phyloP scores from a whole-genome alignment of 371 early-diverging fungal genomes.

The Mortierella sp. region DNA sequence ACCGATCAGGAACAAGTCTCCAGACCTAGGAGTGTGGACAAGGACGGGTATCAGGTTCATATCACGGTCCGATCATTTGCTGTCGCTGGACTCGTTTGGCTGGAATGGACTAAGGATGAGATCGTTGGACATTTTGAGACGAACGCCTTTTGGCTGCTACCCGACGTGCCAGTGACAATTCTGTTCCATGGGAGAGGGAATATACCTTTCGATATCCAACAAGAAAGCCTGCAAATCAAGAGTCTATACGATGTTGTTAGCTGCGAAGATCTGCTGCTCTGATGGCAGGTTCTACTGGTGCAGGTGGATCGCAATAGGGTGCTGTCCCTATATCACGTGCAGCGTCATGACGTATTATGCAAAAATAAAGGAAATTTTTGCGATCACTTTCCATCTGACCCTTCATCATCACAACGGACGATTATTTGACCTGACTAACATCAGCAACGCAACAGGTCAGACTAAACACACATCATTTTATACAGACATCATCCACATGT shows the following conservation, averaged over 20 bases:
- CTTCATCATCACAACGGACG: background rate
- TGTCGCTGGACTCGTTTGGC: conserved; percentile 29
- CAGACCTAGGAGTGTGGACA: background rate
- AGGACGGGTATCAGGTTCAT: background rate
- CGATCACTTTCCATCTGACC: no score
- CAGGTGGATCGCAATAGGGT: no score
- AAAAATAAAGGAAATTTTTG: no score
- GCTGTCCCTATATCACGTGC: no score
- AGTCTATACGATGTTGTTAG: conserved; percentile 19
- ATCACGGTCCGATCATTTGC: conserved; percentile 13
- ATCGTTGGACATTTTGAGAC: conserved; percentile 30
- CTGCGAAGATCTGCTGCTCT: background rate
- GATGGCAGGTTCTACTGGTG: background rate
- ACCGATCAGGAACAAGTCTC: no score
- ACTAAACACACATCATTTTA: background rate
- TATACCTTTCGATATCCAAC: background rate
- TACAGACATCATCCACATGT: conserved; percentile 1
- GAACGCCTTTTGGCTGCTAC: conserved; percentile 42
- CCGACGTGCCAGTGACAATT: conserved; percentile 4
- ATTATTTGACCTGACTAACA: no score
- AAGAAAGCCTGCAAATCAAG: conserved; percentile 8
- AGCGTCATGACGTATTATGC: no score
- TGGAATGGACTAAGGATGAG: conserved; percentile 26
- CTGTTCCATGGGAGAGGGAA: conserved; percentile 11
- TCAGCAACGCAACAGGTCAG: no score